Base-by-base conservation (phyloP, 345 rosid species). In the Salix exigua region DNA sequence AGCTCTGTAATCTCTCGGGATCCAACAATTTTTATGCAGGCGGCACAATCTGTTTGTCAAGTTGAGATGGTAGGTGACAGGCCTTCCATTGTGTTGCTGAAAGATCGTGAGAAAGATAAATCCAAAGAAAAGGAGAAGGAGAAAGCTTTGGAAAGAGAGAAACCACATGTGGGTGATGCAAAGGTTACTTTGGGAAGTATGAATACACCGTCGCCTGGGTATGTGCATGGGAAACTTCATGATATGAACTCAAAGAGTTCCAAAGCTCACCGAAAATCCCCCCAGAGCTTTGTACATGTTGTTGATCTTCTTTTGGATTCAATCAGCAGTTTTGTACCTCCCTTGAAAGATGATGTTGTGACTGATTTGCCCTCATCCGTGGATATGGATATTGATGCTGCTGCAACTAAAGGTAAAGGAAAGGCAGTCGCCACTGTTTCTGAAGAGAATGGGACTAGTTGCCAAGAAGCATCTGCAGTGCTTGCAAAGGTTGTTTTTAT, bases 21-120 rank as follows among this genome's bases (percentile, higher is more conserved):
- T 88, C 96, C 99, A 26, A 79, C 85, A 38, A 84, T 88, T 73
- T 95, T 95, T 79, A 86, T 95, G 89, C 88, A 83, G 83, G 96
- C 97, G 61, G 97, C 91, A 76, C 88, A 81, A 72, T 79, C 94
- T 75, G 89, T 91, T 72, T 93, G 99, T 78, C 97, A 90, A 85
- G 88, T 95, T 81, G 97, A 95, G 88, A 95, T 91, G 94, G 93
- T 86, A 35, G 99, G 97, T 81, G 99, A 95, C 64, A 89, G 99
- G 83, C 97, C 99, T 50, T 91, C 89, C 70, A 67, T 95, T 73
- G 88, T 90, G 75, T 83, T 95, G 86, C 78, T 91, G 75, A 95
- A 95, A 83, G 99, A 95, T 76, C 89, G 96, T 51, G 99, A 92
- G 77, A 95, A 88, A 79, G 94, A 87, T 44, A 95, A 89, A 82